Evolutionary conservation across 1,284 basidiomycete species (phyloP).

Genomic region (Apiotrichum domesticum): DNA sequence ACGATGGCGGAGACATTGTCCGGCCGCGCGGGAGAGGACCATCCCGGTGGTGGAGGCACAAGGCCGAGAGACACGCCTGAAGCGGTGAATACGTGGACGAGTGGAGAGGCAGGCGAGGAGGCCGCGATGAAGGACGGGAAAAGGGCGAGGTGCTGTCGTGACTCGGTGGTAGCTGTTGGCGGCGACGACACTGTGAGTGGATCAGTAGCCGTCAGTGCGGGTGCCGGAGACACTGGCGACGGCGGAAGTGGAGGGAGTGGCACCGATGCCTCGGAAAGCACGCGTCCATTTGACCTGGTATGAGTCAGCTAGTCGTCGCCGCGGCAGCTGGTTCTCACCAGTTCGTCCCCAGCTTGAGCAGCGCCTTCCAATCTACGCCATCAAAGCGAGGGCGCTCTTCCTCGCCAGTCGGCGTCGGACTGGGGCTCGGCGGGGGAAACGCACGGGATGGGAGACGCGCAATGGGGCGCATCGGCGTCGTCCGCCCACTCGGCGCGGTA

Average conservation of each 20-base stretch:
- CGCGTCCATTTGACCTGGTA: conserved; percentile 43
- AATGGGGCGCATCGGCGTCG: conserved; percentile 27
- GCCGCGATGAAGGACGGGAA: conserved; percentile 45
- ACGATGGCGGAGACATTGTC: conserved; percentile 42
- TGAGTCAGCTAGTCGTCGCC: background rate
- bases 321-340: conserved; percentile 26
- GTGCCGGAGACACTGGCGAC: too few relatives aligned
- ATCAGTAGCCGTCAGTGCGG: too few relatives aligned
- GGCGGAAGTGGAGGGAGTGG: background rate
- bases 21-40: conserved; percentile 41
- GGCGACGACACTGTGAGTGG: too few relatives aligned
- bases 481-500: background rate
- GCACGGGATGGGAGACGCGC: conserved; percentile 39
- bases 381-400: conserved; percentile 31
- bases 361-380: conserved; percentile 46
- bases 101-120: conserved; percentile 35
- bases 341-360: conserved; percentile 43
- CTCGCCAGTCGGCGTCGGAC: background rate
- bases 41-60: conserved; percentile 45
- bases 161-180: conserved; percentile 27
- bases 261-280: conserved; percentile 29
- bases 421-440: conserved; percentile 36
- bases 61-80: conserved; percentile 31
- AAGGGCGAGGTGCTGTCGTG: conserved; percentile 38
- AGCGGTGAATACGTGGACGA: conserved; percentile 36